Conservation (phyloP, 108 stramenopile species). For the Pseudonitzschia multiseries region DNA sequence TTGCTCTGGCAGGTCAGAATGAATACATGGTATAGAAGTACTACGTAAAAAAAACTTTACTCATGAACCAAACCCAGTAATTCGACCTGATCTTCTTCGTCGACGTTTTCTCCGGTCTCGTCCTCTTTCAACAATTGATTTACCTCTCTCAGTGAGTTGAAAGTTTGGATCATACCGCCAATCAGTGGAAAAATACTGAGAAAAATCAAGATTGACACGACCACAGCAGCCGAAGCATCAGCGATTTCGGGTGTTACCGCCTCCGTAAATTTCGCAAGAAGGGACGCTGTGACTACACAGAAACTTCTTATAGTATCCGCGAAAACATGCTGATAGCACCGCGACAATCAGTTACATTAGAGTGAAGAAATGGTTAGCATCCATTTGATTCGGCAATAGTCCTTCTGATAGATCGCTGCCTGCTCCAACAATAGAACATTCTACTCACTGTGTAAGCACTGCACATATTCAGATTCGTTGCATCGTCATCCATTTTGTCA, state of each 20-base stretch:
- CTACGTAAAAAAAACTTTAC: too few relatives aligned
- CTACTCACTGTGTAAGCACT: conserved; percentile 76
- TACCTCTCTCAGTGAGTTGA: conserved; percentile 36
- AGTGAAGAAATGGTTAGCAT: not conserved
- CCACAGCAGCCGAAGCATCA: conserved; percentile 73
- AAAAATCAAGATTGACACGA: conserved; percentile 68
- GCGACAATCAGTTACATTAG: not conserved
- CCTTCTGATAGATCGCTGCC: not conserved
- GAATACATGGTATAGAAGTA: too few relatives aligned
- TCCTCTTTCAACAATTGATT: conserved; percentile 5
- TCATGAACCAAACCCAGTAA: not conserved
- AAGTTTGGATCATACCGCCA: conserved; percentile 46
- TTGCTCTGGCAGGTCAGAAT: too few relatives aligned
- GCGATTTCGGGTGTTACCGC: conserved; percentile 56
- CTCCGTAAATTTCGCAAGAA: conserved; percentile 45
- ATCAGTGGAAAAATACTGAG: conserved; percentile 63
- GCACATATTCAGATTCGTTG: conserved; percentile 79
- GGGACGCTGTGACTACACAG: conserved; percentile 69
- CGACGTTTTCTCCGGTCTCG: conserved; percentile 3
- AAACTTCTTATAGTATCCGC: conserved; percentile 81
- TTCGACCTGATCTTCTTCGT: conserved; percentile 12
- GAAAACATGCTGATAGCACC: conserved; percentile 60
- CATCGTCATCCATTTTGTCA: conserved; percentile 32
- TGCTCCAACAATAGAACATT: not conserved
- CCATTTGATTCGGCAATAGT: not conserved